Base-by-base conservation (phyloP, 345 rosid species). In the Salix arbutifolia region DNA sequence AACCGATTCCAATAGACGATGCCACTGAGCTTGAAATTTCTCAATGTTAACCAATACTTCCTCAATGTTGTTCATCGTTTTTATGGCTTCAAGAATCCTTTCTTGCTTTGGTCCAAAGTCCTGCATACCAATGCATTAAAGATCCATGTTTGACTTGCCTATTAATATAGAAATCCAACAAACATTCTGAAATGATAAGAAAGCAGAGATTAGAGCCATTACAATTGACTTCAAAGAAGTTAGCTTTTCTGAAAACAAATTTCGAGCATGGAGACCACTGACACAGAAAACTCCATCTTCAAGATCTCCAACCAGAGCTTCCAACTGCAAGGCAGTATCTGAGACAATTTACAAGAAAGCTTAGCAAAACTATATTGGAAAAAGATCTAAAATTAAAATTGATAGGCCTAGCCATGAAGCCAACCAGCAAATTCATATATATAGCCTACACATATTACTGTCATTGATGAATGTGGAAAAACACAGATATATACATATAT, bases 251-350 rank as follows among this genome's bases (percentile, higher is more conserved):
- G 89, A 82, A 78, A 87, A 75, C 84, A 83, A 77, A 78, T 83
- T 82, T 85, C 80, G 74, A 9, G 48, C 65, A 67, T 65, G 74
- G 31, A 31, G 77, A 82, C 78, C 78, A 33, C 78, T 80, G 68
- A 86, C 70, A 71, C 26, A 82, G 76, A 86, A 86, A 79, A 85
- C 89, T 48, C 87, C 87, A 88, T 93, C 97, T 81, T 93, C 97
- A 52, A 93, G 89, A 78, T 93, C 96, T 66, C 97, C 97, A 77
- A 93, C 87, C 72, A 90, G 78, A 86, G 91, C 88, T 84, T 93
- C 97, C 83, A 93, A 83, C 77, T 80, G 75, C 74, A 90, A 80
- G 37, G 85, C 85, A 76, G 87, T 88, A 79, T 88, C 96, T 93
- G 89, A 61, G 79, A 72, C 37, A 40, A 70, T 44, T 68, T 28